phyloP scores from a whole-genome alignment of 306 rosid genomes.

The Oemleria cerasiformis region DNA sequence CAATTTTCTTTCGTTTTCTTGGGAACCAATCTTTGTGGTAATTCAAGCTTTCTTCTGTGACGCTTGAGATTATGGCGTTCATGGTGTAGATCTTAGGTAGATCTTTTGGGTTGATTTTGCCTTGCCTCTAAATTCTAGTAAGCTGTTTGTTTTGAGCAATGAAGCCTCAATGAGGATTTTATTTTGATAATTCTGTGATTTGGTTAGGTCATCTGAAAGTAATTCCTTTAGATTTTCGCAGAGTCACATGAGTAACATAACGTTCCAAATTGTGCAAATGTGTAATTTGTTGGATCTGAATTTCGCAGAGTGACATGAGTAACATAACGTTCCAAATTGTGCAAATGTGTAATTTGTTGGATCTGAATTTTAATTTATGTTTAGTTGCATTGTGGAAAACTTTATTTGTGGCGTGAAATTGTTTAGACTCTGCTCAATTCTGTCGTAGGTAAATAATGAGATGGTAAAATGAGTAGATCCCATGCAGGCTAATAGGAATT shows the following conservation, averaged over 20 bases:
- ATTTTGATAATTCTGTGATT: not conserved
- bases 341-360: not conserved
- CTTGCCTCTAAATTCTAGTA: not conserved
- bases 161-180: not conserved
- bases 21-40: not conserved
- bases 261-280: not conserved
- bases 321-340: not conserved
- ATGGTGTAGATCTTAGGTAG: not conserved
- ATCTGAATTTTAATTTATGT: constrained; percentile 4
- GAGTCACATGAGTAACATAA: not conserved
- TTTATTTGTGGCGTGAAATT: not conserved
- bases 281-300: constrained; percentile 10
- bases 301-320: not conserved
- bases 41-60: not conserved
- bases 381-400: not conserved
- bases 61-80: not conserved
- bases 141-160: not conserved
- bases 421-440: not conserved
- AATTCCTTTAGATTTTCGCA: not conserved
- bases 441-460: not conserved
- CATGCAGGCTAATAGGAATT: not conserved
- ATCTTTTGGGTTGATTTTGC: not conserved
- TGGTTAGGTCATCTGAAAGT: not conserved
- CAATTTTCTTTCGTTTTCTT: not conserved
- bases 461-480: constrained; percentile 1